Evolutionary conservation across 805 yeast species (phyloP), one percentile per base, ranked within the genome.

Genomic region (Jamesozyma rosinii): DNA sequence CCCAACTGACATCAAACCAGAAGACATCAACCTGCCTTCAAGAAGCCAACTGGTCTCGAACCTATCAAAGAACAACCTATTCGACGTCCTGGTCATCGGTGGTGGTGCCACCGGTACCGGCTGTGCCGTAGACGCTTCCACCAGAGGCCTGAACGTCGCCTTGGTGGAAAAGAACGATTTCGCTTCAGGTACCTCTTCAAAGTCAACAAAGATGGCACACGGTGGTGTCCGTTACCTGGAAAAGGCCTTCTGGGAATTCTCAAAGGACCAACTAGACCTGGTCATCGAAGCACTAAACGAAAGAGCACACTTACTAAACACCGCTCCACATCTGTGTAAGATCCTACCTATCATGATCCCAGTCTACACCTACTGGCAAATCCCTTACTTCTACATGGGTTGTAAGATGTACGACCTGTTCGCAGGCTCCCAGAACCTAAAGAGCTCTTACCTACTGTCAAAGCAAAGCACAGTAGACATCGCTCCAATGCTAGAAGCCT

Each of bases 21-120:
- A 21, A 21, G 26, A 37, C 11, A 17, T 38, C 14, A 15, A 34
- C n/a, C 35, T 52, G 9, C 84, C 85, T 21, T 44, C 78, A 1
- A 69, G 90, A 59, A 63, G 65, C 3, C 76, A 74, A 38, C 60
- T 81, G 46, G 49, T 82, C 40, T 56, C 69, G 4, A 72, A 71
- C 46, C 60, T 81, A 45, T 45, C 51, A 68, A 72, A 59, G 53
- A 72, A 45, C 57, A 69, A 38, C 64, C 75, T 42, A 74, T 81
- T 58, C 80, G 97, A 90, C 61, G 74, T 89, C n/a, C 66, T 89
- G 50, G 72, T 89, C 52, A 79, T 90, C 52, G 97, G 97, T 48
- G 97, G 96, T 52, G 97, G 97, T 61, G 97, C 97, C 33, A 81
- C 92, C 14, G 97, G 97, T 49, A 70, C 95, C 4, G 97, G 97